Percentiles rank a stretch among this genome's conserved stretches.
These are phyloP conservation scores for Coemansia biformis DNA, from an alignment of 192 early-diverging fungal species.

Conservation along the genomic window DNA sequence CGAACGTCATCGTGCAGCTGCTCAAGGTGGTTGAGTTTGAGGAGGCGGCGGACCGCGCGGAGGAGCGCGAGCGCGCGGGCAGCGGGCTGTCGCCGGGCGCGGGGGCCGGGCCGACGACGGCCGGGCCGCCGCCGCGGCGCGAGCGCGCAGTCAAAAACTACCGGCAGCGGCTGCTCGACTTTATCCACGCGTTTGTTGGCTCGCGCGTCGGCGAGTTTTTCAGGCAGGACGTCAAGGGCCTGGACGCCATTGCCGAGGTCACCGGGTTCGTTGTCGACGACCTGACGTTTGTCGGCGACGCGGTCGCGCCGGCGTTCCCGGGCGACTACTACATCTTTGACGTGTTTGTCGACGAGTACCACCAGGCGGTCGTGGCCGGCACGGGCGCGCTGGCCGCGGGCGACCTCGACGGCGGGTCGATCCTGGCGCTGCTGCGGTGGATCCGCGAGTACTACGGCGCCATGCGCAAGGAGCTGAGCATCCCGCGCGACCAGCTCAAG, in stretches of 20 bases:
- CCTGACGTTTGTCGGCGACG: conserved; percentile 81
- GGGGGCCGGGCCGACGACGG: conserved; percentile 7
- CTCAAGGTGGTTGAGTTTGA: conserved; percentile 94
- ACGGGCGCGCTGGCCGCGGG: conserved; percentile 68
- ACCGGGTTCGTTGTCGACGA: conserved; percentile 86
- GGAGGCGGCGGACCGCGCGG: conserved; percentile 70
- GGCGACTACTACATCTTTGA: conserved; percentile 92
- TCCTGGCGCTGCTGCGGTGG: conserved; percentile 81
- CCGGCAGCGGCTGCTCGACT: conserved; percentile 42
- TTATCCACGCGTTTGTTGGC: conserved; percentile 32
- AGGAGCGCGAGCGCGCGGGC: conserved; percentile 35
- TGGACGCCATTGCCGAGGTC: conserved; percentile 41
- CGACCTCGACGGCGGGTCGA: conserved; percentile 78
- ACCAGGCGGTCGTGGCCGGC: conserved; percentile 81
- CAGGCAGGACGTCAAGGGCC: conserved; percentile 45
- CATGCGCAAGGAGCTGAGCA: conserved; percentile 82
- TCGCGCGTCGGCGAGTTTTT: conserved; percentile 53
- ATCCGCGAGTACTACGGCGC: conserved; percentile 85
- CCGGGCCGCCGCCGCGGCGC: conserved; percentile 19
- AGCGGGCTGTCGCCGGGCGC: conserved; percentile 12
- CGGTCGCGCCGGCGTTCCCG: conserved; percentile 82
- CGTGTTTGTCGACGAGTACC: conserved; percentile 92
- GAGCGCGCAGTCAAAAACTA: conserved; percentile 42
- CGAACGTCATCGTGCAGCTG: conserved; percentile 75
- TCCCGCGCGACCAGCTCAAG: conserved; percentile 79